Conservation (phyloP, 1,139 yeast genomes). For the Pichia sp. region DNA sequence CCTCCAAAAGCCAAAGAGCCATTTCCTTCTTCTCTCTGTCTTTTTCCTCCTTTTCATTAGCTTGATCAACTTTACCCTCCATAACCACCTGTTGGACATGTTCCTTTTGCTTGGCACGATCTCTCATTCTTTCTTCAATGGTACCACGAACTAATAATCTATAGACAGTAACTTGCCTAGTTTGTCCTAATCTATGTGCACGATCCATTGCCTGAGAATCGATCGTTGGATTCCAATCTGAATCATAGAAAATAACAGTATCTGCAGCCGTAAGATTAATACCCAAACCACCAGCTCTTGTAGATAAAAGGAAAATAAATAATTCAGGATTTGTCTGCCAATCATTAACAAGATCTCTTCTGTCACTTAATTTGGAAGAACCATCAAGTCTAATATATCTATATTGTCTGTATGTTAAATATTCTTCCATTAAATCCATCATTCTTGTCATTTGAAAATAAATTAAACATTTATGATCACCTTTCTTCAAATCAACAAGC, state of each 20-base stretch:
- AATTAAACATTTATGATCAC: slow-evolving; percentile 84
- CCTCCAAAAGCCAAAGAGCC: slow-evolving; percentile 75
- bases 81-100: slow-evolving; percentile 98
- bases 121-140: slow-evolving; percentile 97
- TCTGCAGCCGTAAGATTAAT: slow-evolving; percentile 97
- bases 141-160: slow-evolving; percentile 87
- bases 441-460: slow-evolving; percentile 98
- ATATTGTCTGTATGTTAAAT: slow-evolving; percentile 84
- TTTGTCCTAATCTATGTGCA: slow-evolving; percentile 97
- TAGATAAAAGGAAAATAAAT: slow-evolving; percentile 81
- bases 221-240: slow-evolving; percentile 99
- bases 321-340: slow-evolving; percentile 98
- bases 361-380: slow-evolving; percentile 87
- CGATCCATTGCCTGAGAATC: slow-evolving; percentile 99
- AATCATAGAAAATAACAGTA: slow-evolving; percentile 93
- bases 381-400: slow-evolving; percentile 91
- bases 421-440: slow-evolving; percentile 99
- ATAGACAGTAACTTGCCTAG: slow-evolving; percentile 95
- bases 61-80: slow-evolving; percentile 71
- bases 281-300: slow-evolving; percentile 99
- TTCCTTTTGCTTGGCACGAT: slow-evolving; percentile 96
- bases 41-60: slow-evolving; percentile 22
- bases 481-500: slow-evolving; percentile 68
- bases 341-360: slow-evolving; percentile 95
- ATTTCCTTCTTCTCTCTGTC: slow-evolving; percentile 51